phyloP scores from a whole-genome alignment of 2,329 filamentous ascomycete species.

The Capronia americana region DNA sequence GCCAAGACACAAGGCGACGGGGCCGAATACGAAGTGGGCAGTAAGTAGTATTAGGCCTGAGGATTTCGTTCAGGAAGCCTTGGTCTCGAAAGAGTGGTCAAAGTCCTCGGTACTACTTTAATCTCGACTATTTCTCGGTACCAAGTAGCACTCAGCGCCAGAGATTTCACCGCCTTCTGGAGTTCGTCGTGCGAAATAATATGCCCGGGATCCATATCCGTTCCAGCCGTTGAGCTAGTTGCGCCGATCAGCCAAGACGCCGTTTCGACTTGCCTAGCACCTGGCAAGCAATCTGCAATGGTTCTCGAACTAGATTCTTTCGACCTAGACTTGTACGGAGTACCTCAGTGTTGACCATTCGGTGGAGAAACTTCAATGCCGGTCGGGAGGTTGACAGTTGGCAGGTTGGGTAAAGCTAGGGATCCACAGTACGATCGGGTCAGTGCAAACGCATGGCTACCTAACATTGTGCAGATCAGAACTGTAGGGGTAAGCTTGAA shows the following conservation, averaged over 20 bases:
- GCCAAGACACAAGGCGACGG: conserved; percentile 17
- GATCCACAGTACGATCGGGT: too few relatives aligned
- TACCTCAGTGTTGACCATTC: conserved; percentile 6
- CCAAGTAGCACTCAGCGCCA: conserved; percentile 13
- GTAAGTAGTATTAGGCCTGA: conserved; percentile 11
- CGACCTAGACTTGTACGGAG: conserved; percentile 17
- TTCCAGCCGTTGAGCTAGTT: conserved; percentile 21
- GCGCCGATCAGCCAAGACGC: conserved; percentile 16
- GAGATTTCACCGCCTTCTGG: conserved; percentile 14
- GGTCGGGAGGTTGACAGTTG: too few relatives aligned
- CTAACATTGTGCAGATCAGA: too few relatives aligned
- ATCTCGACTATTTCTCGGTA: conserved; percentile 14
- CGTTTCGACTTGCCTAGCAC: conserved; percentile 14
- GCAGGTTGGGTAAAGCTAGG: too few relatives aligned
- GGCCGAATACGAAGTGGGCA: conserved; percentile 18
- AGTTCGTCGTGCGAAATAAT: conserved; percentile 17
- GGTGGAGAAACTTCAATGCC: neutral
- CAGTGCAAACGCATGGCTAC: too few relatives aligned
- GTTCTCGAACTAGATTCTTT: conserved; percentile 16
- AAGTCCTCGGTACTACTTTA: conserved; percentile 16
- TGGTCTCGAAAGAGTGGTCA: conserved; percentile 18
- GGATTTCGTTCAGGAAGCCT: conserved; percentile 10
- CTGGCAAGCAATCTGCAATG: conserved; percentile 15
- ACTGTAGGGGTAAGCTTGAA: too few relatives aligned
- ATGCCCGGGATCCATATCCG: conserved; percentile 18